These are phyloP conservation scores for Chloranthus sessilifolius DNA, from an alignment of 164 flowering plant species.

Conservation along the genomic window DNA sequence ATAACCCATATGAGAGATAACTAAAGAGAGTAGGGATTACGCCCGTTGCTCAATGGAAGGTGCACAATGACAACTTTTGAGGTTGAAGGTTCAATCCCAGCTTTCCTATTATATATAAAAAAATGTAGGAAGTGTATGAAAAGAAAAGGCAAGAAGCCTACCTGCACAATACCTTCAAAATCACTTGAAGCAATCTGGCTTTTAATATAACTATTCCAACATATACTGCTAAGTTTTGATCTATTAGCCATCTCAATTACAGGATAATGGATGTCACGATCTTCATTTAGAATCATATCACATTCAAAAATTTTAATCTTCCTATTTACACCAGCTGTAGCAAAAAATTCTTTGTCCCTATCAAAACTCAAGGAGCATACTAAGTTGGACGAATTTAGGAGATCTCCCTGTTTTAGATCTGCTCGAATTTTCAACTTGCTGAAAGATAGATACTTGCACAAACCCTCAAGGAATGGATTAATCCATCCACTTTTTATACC, in stretches of 20 bases:
- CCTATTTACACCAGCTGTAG: conserved; percentile 95
- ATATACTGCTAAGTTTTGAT: conserved; percentile 85
- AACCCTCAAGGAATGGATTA: conserved; percentile 81
- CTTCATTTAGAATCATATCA: conserved; percentile 56
- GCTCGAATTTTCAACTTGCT: conserved; percentile 80
- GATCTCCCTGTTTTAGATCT: conserved; percentile 90
- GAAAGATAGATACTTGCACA: conserved; percentile 84
- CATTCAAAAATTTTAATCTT: conserved; percentile 95
- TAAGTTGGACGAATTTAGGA: conserved; percentile 82
- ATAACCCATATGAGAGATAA: conserved; percentile 2
- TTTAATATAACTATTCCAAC: conserved; percentile 94
- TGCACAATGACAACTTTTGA: no score
- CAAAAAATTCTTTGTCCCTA: conserved; percentile 92
- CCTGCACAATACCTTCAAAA: conserved; percentile 99
- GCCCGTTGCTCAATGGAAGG: no score
- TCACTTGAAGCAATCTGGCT: conserved; percentile 97
- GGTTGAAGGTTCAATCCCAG: no score
- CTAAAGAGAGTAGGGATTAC: not conserved
- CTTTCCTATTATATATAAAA: not conserved
- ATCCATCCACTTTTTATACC: conserved; percentile 61
- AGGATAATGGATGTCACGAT: conserved; percentile 92
- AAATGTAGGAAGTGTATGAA: no score
- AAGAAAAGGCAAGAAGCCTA: conserved; percentile 19
- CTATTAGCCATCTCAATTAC: conserved; percentile 85
- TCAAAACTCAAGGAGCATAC: conserved; percentile 92